These are phyloP conservation scores for Ganoderma leucocontextum DNA, from an alignment of 1,284 basidiomycete species.

Conservation along the genomic window DNA sequence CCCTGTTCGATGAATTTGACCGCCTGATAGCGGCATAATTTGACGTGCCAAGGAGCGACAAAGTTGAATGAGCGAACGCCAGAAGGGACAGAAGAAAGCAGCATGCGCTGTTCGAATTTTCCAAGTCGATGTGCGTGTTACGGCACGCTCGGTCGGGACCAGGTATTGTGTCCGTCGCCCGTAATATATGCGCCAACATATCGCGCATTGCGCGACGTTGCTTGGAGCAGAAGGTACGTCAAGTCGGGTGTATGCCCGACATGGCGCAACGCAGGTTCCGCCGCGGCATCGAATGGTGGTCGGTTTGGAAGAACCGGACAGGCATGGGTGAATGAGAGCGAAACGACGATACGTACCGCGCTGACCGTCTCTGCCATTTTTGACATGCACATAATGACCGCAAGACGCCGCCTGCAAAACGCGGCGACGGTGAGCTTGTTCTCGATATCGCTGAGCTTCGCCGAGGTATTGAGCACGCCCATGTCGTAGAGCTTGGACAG, in stretches of 20 bases:
- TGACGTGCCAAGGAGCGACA: not conserved
- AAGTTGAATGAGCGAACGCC: not conserved
- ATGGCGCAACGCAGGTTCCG: not conserved
- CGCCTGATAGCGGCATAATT: conserved; percentile 63
- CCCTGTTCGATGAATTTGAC: conserved; percentile 98
- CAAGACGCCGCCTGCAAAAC: conserved; percentile 91
- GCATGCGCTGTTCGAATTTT: not conserved
- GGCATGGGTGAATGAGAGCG: not conserved
- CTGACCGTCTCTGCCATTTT: conserved; percentile 98
- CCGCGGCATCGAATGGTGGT: not conserved
- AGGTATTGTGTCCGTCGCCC: not conserved
- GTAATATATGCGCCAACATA: not conserved
- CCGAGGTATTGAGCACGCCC: conserved; percentile 84
- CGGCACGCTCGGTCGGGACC: not conserved
- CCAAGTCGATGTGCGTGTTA: not conserved
- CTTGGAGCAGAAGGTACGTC: not conserved
- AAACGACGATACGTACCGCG: conserved; percentile 68
- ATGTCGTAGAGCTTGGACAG: conserved; percentile 98
- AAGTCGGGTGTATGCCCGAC: not conserved
- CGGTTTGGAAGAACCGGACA: conserved; percentile 12
- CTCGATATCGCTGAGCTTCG: conserved; percentile 92
- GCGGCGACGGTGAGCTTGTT: conserved; percentile 96
- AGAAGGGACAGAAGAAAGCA: not conserved
- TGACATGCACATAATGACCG: conserved; percentile 91
- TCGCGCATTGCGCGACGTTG: not conserved